phyloP scores from a whole-genome alignment of 805 yeast species.

The Ogataea paraovalis region DNA sequence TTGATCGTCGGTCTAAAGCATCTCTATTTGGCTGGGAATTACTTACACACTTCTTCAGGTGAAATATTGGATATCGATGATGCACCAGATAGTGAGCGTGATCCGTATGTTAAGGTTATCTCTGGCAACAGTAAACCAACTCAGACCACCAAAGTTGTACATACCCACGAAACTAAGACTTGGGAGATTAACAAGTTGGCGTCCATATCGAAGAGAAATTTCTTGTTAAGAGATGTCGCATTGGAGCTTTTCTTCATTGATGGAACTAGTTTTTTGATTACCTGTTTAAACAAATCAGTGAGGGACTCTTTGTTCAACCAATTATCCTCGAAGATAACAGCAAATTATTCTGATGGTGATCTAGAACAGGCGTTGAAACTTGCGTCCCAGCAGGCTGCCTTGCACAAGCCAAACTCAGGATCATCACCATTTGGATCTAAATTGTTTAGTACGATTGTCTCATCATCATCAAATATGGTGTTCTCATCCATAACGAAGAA shows the following conservation, averaged over 20 bases:
- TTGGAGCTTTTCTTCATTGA: slow-evolving; percentile 70
- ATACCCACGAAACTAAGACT: slow-evolving; percentile 43
- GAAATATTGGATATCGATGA: slow-evolving; percentile 64
- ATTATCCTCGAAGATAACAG: slow-evolving; percentile 46
- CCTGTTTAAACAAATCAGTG: slow-evolving; percentile 49
- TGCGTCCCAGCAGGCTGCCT: slow-evolving; percentile 34
- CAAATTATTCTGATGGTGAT: slow-evolving; percentile 50
- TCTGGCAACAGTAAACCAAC: slow-evolving; percentile 30
- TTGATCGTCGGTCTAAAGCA: slow-evolving; percentile 64
- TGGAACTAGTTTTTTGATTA: slow-evolving; percentile 67
- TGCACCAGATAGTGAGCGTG: slow-evolving; percentile 59
- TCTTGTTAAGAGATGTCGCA: slow-evolving; percentile 75
- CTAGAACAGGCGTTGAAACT: slow-evolving; percentile 50
- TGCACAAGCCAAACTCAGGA: slow-evolving; percentile 6
- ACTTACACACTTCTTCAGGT: slow-evolving; percentile 49
- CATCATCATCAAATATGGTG: slow-evolving; percentile 30
- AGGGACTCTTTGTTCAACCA: slow-evolving; percentile 55
- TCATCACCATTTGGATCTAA: slow-evolving; percentile 34
- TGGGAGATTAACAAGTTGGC: slow-evolving; percentile 62
- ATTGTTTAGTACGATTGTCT: slow-evolving; percentile 34
- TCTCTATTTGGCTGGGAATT: slow-evolving; percentile 66
- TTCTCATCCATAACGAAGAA: slow-evolving; percentile 51
- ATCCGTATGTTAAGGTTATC: slow-evolving; percentile 63
- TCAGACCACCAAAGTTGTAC: slow-evolving; percentile 6
- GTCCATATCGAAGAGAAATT: slow-evolving; percentile 69